Percentiles rank a stretch among this genome's conserved stretches.
phyloP scores from a whole-genome alignment of 2,329 filamentous ascomycete species.

The Fusarium sublunatum region DNA sequence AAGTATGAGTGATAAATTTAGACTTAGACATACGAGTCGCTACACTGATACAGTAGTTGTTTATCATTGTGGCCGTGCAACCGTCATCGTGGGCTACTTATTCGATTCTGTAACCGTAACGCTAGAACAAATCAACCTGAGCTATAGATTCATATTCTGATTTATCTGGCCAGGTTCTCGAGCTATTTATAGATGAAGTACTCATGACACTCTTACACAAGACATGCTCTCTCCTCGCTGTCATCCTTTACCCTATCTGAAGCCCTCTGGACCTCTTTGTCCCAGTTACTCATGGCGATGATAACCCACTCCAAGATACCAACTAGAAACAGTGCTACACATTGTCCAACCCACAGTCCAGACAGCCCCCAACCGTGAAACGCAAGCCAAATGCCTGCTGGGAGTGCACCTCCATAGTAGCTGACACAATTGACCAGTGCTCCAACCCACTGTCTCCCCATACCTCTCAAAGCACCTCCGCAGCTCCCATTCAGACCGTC shows the following conservation, averaged over 20 bases:
- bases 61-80: too few relatives aligned
- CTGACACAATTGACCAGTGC: constrained; percentile 83
- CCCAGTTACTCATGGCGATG: constrained; percentile 82
- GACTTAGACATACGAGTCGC: too few relatives aligned
- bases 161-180: too few relatives aligned
- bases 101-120: too few relatives aligned
- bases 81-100: too few relatives aligned
- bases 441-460: constrained; percentile 88
- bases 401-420: constrained; percentile 85
- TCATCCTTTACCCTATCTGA: constrained; percentile 42
- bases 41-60: too few relatives aligned
- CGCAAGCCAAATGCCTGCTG: constrained; percentile 84
- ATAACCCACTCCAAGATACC: constrained; percentile 82
- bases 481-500: constrained; percentile 89
- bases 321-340: constrained; percentile 82
- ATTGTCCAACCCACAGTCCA: constrained; percentile 87
- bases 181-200: not conserved
- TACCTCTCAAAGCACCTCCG: constrained; percentile 82
- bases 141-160: too few relatives aligned
- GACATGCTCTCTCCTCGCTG: constrained; percentile 12
- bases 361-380: constrained; percentile 86
- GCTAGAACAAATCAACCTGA: too few relatives aligned
- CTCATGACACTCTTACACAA: too few relatives aligned
- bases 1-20: too few relatives aligned
- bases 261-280: constrained; percentile 52